phyloP scores from a whole-genome alignment of 2,329 filamentous ascomycete genomes.

The Aschersonia sp. region DNA sequence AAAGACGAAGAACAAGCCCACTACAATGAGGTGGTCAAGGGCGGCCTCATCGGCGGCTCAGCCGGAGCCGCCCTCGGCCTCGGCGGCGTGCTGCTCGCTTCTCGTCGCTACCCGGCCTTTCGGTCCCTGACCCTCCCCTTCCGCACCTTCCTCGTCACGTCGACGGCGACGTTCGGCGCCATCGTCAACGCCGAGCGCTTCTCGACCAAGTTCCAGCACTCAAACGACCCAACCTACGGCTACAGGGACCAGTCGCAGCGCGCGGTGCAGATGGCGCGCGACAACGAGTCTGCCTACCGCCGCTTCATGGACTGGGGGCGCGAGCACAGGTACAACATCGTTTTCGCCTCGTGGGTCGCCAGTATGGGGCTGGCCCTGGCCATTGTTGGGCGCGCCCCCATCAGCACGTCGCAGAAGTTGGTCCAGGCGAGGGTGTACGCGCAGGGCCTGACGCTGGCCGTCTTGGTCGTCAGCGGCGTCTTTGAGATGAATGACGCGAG shows the following conservation, averaged over 20 bases:
- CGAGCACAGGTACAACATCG: constrained; percentile 75
- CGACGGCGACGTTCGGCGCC: constrained; percentile 67
- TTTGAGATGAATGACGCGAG: constrained; percentile 71
- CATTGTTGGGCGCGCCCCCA: constrained; percentile 62
- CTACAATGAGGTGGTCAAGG: constrained; percentile 68
- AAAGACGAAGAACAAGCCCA: constrained; percentile 84
- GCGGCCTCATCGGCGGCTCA: constrained; percentile 60
- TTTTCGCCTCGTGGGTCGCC: constrained; percentile 68
- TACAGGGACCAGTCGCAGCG: constrained; percentile 53
- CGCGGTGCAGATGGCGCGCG: constrained; percentile 36
- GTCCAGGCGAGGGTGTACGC: constrained; percentile 93
- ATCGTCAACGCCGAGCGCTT: constrained; percentile 77
- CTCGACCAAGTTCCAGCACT: constrained; percentile 49
- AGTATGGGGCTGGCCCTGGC: constrained; percentile 63
- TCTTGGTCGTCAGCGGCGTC: constrained; percentile 67
- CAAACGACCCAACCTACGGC: constrained; percentile 50
- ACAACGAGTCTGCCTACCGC: constrained; percentile 41
- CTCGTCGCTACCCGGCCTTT: constrained; percentile 62
- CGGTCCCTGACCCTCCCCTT: constrained; percentile 75
- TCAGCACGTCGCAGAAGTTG: constrained; percentile 69
- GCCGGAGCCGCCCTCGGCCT: constrained; percentile 54
- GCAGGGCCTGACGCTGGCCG: constrained; percentile 74
- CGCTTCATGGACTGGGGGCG: constrained; percentile 59
- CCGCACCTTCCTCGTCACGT: constrained; percentile 79
- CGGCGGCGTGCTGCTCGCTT: constrained; percentile 52